These are phyloP conservation scores for Saprolegnia diclina DNA, from an alignment of 352 stramenopile species.

Conservation along the genomic window DNA sequence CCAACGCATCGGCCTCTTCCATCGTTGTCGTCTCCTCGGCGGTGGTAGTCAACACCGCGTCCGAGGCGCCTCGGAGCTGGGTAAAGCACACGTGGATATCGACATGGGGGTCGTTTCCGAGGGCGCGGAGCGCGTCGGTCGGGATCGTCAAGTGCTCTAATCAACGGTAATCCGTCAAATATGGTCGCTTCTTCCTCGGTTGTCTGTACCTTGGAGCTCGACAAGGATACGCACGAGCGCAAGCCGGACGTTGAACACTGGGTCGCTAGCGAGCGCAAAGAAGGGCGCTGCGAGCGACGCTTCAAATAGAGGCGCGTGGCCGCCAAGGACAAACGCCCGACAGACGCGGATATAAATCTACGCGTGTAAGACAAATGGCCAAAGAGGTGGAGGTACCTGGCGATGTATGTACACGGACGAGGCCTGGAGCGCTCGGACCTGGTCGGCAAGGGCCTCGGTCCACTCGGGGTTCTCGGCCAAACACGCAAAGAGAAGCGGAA, in stretches of 20 bases:
- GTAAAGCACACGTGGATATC: constrained; percentile 2
- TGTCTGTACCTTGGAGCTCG: constrained; percentile 38
- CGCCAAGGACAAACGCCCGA: constrained; percentile 37
- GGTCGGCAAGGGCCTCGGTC: constrained; percentile 41
- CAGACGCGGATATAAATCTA: constrained; percentile 58
- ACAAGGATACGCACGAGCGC: constrained; percentile 50
- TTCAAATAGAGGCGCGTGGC: constrained; percentile 38
- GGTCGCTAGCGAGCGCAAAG: constrained; percentile 53
- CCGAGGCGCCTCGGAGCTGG: background rate
- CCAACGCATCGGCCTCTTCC: background rate
- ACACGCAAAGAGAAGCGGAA: constrained; percentile 51
- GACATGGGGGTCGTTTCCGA: background rate
- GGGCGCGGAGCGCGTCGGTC: background rate
- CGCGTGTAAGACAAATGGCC: background rate
- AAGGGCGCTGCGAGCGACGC: constrained; percentile 43
- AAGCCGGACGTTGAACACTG: constrained; percentile 67
- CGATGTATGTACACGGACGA: constrained; percentile 57
- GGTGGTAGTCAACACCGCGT: background rate
- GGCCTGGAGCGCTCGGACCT: constrained; percentile 45
- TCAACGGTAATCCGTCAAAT: background rate
- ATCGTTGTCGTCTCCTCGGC: background rate
- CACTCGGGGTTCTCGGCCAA: constrained; percentile 44
- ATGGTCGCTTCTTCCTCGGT: background rate
- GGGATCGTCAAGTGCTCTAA: background rate
- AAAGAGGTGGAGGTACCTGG: constrained; percentile 32